A percentile compares a stretch with the other conserved stretches of the same genome.
These are phyloP conservation scores for Orbilia quercus DNA, from an alignment of 2,329 filamentous ascomycete species.

Conservation along the genomic window DNA sequence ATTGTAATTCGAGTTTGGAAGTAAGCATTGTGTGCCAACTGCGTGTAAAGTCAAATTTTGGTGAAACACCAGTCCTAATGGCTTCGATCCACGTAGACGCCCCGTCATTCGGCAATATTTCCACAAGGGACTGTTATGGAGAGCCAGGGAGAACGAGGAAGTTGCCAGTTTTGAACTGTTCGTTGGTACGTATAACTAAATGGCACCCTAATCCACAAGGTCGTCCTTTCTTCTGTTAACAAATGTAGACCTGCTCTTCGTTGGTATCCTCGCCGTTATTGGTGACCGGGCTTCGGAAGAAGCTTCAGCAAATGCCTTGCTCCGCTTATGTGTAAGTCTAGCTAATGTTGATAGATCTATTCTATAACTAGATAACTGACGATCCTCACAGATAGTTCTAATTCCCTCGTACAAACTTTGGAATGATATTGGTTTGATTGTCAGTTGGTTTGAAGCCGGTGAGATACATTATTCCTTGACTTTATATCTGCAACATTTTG, in stretches of 20 bases:
- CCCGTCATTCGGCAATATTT: conserved; percentile 75
- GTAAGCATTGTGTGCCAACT: conserved; percentile 24
- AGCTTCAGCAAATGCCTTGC: conserved; percentile 68
- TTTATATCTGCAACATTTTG: not conserved
- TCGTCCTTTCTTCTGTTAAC: not conserved
- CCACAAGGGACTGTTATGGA: conserved; percentile 73
- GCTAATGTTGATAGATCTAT: no score
- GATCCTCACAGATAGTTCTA: conserved; percentile 67
- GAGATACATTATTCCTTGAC: not conserved
- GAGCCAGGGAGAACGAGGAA: conserved; percentile 70
- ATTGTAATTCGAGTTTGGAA: conserved; percentile 44
- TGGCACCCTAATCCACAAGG: not conserved
- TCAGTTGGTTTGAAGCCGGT: conserved; percentile 71
- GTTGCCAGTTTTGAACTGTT: conserved; percentile 74
- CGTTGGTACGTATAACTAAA: conserved; percentile 68
- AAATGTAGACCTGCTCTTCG: conserved; percentile 60
- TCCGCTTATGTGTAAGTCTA: conserved; percentile 66
- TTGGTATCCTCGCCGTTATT: conserved; percentile 73
- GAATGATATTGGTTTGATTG: conserved; percentile 70
- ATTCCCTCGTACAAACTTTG: conserved; percentile 74
- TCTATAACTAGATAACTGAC: no score
- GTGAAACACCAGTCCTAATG: conserved; percentile 60
- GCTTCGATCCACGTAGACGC: conserved; percentile 67
- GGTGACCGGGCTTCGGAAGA: conserved; percentile 72
- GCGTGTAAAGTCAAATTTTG: no score